Evolutionary conservation across 345 rosid species (phyloP).

Genomic region (Rhodamnia argentea): DNA sequence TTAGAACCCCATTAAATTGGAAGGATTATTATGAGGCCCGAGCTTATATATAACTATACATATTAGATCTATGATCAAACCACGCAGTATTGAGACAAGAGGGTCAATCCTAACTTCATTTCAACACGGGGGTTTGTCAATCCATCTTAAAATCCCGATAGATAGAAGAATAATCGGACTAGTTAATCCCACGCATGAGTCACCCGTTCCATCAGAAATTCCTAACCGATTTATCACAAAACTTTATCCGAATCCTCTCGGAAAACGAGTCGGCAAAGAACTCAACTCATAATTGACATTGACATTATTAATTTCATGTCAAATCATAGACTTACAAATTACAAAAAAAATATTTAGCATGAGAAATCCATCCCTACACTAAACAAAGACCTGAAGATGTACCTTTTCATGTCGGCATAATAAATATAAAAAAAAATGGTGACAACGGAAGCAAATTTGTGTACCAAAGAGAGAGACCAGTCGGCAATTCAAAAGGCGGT

Average conservation of each 20-base stretch:
- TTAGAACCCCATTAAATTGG: neutral
- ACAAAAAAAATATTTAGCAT: neutral
- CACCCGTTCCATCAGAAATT: neutral
- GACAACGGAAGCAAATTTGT: neutral
- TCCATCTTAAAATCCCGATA: neutral
- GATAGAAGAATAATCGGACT: neutral
- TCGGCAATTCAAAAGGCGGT: neutral
- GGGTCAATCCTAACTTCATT: neutral
- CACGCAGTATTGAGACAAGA: neutral
- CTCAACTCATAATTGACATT: neutral
- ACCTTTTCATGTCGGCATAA: neutral
- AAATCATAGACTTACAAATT: neutral
- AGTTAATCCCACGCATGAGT: neutral
- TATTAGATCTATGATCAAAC: neutral
- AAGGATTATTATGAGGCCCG: neutral
- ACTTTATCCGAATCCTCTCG: neutral
- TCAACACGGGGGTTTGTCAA: neutral
- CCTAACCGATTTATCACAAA: too few relatives aligned
- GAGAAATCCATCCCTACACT: neutral
- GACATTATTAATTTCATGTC: neutral
- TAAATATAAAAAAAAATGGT: neutral
- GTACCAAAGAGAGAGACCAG: neutral
- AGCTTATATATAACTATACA: neutral
- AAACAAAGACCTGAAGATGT: neutral
- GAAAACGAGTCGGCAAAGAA: neutral